These are phyloP conservation scores for Penicillium chermesinum DNA, from an alignment of 495 filamentous ascomycete species.

Conservation along the genomic window DNA sequence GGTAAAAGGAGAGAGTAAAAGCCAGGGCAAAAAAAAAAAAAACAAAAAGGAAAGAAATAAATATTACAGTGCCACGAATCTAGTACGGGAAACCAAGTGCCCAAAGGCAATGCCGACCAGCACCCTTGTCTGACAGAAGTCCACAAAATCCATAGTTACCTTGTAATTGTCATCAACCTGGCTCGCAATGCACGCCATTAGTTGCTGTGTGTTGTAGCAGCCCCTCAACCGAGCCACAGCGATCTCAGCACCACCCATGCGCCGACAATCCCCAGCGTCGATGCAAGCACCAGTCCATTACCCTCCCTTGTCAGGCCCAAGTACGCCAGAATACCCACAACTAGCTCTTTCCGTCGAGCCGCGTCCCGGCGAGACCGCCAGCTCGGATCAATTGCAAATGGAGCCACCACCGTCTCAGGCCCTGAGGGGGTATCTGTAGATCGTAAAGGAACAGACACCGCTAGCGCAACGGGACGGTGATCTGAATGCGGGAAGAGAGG, in stretches of 20 bases:
- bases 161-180: too few species aligned
- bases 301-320: conserved; percentile 59
- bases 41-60: not conserved
- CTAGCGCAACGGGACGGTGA: conserved; percentile 74
- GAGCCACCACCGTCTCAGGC: conserved; percentile 32
- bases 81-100: too few species aligned
- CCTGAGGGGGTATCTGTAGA: conserved; percentile 15
- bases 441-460: conserved; percentile 52
- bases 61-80: not conserved
- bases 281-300: conserved; percentile 42
- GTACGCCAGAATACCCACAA: conserved; percentile 54
- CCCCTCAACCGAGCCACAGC: conserved; percentile 17
- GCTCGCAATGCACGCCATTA: not conserved
- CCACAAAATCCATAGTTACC: not conserved
- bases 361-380: conserved; percentile 45
- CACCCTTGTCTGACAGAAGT: not conserved
- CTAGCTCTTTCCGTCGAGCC: conserved; percentile 52
- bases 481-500: conserved; percentile 74
- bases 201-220: too few species aligned
- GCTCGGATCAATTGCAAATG: conserved; percentile 50
- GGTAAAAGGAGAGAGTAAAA: not conserved
- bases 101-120: not conserved
- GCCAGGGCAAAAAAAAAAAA: not conserved
- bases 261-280: conserved; percentile 37
- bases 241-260: conserved; percentile 44